Percentiles rank a stretch among this genome's conserved stretches.
Evolutionary conservation across 2,329 filamentous ascomycete species (phyloP).

Genomic region (Rutstroemia sydowiana): DNA sequence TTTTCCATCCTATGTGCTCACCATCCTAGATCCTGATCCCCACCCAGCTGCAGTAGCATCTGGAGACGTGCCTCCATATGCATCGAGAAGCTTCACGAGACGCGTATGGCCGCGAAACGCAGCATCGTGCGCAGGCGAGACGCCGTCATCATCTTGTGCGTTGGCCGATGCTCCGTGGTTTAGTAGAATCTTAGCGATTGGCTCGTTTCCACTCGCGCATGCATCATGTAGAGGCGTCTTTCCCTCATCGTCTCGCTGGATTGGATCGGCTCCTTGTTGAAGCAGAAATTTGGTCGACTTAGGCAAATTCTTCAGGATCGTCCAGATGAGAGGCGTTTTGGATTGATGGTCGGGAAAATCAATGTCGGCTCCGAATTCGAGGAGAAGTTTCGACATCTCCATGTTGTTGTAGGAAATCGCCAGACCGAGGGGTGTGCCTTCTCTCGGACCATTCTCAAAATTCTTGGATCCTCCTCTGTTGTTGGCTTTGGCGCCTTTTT

Average conservation of each 20-base stretch:
- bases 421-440: constrained; percentile 3
- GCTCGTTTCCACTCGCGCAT: constrained; percentile 2
- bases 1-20: no score
- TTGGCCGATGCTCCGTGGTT: background rate
- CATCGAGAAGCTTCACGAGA: background rate
- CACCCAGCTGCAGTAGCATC: background rate
- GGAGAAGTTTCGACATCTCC: constrained; percentile 6
- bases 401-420: constrained; percentile 10
- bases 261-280: constrained; percentile 8
- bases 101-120: background rate
- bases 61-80: background rate
- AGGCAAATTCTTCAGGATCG: constrained; percentile 3
- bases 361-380: constrained; percentile 1
- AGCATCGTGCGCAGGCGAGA: constrained; percentile 1
- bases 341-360: constrained; percentile 7
- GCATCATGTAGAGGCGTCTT: constrained; percentile 8
- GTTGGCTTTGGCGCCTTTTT: constrained; percentile 7
- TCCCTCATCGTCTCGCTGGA: background rate
- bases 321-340: constrained; percentile 7
- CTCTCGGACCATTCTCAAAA: constrained; percentile 3
- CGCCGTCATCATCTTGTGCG: constrained; percentile 3
- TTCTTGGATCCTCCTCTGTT: constrained; percentile 1
- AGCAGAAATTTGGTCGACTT: constrained; percentile 15
- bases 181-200: constrained; percentile 4
- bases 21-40: no score